A percentile compares a stretch with the other conserved stretches of the same genome.
Evolutionary conservation across 108 stramenopile species (phyloP).

Genomic region (Skeletonema costatum): DNA sequence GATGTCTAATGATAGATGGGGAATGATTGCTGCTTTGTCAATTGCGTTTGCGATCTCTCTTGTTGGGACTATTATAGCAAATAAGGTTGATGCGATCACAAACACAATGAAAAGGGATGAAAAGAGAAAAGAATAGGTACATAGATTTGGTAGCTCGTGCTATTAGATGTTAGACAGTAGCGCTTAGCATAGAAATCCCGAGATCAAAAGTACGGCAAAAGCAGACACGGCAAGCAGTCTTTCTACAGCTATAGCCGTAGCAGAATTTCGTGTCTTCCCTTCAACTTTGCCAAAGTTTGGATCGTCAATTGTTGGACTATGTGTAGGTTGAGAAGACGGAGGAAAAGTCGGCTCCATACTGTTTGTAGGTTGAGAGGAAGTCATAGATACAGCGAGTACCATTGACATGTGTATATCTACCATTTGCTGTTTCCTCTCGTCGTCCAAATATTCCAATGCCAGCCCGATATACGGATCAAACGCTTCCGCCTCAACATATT

Average conservation of each 20-base stretch:
- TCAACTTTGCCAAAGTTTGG: too few relatives aligned
- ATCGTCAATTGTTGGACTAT: too few relatives aligned
- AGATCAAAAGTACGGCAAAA: background rate
- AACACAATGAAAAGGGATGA: background rate
- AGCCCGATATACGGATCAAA: too few relatives aligned
- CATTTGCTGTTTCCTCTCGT: too few relatives aligned
- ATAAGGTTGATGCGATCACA: background rate
- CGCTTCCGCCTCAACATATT: too few relatives aligned
- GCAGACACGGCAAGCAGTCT: background rate
- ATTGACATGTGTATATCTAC: too few relatives aligned
- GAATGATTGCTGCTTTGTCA: slow-evolving; percentile 37
- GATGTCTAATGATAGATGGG: slow-evolving; percentile 52
- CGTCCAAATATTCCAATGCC: too few relatives aligned
- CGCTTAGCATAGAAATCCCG: background rate
- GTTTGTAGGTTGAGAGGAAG: too few relatives aligned
- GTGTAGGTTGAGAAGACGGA: too few relatives aligned
- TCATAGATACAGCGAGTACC: too few relatives aligned
- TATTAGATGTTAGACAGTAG: background rate
- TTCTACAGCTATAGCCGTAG: background rate
- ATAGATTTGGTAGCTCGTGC: background rate
- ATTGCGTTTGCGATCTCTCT: slow-evolving; percentile 59
- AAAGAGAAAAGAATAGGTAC: background rate
- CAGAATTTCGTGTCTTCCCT: background rate
- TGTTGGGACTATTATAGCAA: slow-evolving; percentile 33
- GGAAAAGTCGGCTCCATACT: too few relatives aligned